Evolutionary conservation across 208 protist genomes (phyloP).

Genomic region (Trypanosoma conorhini): DNA sequence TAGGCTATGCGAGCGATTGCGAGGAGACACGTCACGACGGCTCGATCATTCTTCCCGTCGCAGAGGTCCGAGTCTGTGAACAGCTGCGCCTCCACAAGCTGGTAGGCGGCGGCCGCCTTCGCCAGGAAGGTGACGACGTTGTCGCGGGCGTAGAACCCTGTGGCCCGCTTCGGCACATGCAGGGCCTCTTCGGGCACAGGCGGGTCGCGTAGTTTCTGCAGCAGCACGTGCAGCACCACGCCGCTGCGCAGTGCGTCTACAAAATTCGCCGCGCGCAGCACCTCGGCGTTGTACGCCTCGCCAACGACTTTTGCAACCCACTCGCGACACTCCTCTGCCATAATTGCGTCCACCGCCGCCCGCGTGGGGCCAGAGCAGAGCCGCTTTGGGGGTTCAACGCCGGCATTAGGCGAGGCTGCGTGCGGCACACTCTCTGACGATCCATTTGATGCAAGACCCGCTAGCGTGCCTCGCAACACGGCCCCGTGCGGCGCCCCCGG

Average conservation of each 20-base stretch:
- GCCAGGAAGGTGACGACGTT: conserved; percentile 67
- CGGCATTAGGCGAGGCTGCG: not conserved
- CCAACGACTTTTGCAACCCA: conserved; percentile 66
- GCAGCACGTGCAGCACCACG: conserved; percentile 56
- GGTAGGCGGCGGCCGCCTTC: conserved; percentile 36
- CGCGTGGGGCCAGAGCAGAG: conserved; percentile 34
- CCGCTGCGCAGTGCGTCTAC: conserved; percentile 67
- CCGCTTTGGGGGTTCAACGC: conserved; percentile 1
- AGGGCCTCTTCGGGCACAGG: conserved; percentile 45
- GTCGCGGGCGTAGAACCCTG: conserved; percentile 77
- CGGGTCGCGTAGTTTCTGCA: conserved; percentile 70
- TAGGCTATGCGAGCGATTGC: conserved; percentile 66
- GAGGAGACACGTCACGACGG: conserved; percentile 80
- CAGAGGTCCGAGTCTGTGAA: conserved; percentile 80
- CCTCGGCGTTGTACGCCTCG: conserved; percentile 35
- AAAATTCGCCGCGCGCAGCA: conserved; percentile 49
- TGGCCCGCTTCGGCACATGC: conserved; percentile 52
- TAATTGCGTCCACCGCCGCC: conserved; percentile 48
- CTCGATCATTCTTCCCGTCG: conserved; percentile 70
- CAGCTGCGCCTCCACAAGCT: conserved; percentile 55
- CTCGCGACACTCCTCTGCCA: conserved; percentile 61
- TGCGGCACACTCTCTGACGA: not conserved
- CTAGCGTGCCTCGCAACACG: conserved; percentile 28
- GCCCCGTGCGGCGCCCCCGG: conserved; percentile 33
- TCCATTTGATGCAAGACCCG: not conserved